Base-by-base conservation (phyloP, 2,329 filamentous ascomycete genomes). In the Monosporascus cannonballus region DNA sequence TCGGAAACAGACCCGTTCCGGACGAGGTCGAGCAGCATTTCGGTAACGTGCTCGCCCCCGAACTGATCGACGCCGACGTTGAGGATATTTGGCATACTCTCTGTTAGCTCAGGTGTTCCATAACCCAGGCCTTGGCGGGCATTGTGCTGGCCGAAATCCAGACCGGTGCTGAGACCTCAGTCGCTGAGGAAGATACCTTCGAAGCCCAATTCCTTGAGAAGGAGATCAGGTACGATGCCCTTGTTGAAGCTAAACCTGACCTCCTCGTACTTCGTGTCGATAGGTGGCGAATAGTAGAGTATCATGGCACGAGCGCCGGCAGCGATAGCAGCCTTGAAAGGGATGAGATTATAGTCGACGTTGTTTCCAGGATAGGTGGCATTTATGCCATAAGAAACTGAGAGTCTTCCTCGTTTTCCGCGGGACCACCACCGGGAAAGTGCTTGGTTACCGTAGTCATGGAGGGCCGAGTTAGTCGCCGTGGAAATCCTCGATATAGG, bases 221-320 rank as follows among this genome's bases (percentile, higher is more conserved):
- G 64, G 0, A 81, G 70, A 34, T 71, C 74, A 0, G 77, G 80
- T 47, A 80, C 69, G 36, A 80, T 72, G 2, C 64, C 69, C 54
- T 75, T 77, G 66, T 80, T 79, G 64, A 80, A 78, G 0, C 71
- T 71, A 57, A 79, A 77, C 0, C 71, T 77, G 7, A 78, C 73
- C 14, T 73, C 61, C 58, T 77, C 74, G 50, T 71, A 76, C 24
- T 73, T 61, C 1, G 73, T 74, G 2, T 71, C 73, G 18, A 78
- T 70, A 0, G 77, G 76, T 1, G 73, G 68, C 0, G 73, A 75
- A 58, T 78, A 78, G 61, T 76, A 77, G 0, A 75, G 75, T 76
- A 79, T 78, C 51, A 80, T 78, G 54, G 79, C 76, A 2, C 75
- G 62, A 0, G 76, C 71, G 17, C 76, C 76, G 2, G 74, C 76